These are phyloP conservation scores for Circinella umbellata DNA, from an alignment of 371 early-diverging fungal species.

Conservation along the genomic window DNA sequence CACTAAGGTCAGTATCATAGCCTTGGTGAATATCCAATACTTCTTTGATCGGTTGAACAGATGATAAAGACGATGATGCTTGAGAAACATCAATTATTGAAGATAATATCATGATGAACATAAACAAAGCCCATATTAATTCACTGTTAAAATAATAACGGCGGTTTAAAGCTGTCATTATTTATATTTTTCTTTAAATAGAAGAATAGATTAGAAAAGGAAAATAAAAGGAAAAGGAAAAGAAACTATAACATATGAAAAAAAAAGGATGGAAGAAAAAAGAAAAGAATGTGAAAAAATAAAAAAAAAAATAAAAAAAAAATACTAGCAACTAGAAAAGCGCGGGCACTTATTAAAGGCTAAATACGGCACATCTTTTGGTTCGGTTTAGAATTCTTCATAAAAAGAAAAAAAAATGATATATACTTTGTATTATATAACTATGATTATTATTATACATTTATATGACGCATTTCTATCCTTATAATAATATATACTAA, in stretches of 20 bases:
- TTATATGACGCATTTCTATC: too few species aligned
- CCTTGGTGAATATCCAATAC: background rate
- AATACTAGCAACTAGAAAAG: background rate
- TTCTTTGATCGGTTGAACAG: conserved; percentile 1
- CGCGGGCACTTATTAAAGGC: background rate
- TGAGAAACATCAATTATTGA: background rate
- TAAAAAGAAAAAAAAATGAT: background rate
- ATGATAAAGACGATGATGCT: background rate
- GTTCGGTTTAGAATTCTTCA: conserved; percentile 3
- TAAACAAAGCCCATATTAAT: background rate
- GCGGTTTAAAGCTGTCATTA: background rate
- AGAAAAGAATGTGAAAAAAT: background rate
- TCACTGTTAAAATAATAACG: background rate
- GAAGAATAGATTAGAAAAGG: background rate
- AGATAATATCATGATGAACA: background rate
- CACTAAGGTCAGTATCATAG: background rate
- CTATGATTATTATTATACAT: too few species aligned
- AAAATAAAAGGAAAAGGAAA: background rate
- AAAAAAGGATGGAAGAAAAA: background rate
- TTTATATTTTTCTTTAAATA: background rate
- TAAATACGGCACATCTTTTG: background rate
- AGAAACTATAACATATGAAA: background rate
- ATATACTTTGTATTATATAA: too few species aligned
- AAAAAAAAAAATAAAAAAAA: background rate
- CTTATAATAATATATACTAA: background rate